Evolutionary conservation across 257 asterid genomes (phyloP).

Genomic region (Solanum dulcamara): DNA sequence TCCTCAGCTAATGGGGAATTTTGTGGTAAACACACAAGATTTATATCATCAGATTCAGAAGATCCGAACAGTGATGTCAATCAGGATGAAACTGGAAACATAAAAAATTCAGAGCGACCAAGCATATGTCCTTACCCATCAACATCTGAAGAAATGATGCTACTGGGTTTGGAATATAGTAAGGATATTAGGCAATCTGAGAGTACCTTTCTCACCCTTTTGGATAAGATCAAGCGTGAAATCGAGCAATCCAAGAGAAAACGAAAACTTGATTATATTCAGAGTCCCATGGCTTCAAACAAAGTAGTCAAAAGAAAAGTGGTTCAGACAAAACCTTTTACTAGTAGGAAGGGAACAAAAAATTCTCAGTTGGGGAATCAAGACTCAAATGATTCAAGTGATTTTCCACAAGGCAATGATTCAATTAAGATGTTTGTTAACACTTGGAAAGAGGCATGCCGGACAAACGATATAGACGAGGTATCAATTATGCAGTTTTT

Average conservation of each 20-base stretch:
- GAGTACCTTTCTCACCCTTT: constrained; percentile 7
- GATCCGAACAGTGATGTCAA: constrained; percentile 32
- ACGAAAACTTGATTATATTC: constrained; percentile 29
- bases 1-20: constrained; percentile 26
- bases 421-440: constrained; percentile 44
- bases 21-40: constrained; percentile 58
- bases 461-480: constrained; percentile 36
- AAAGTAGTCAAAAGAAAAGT: constrained; percentile 22
- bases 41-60: constrained; percentile 54
- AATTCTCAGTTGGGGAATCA: not conserved
- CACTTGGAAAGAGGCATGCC: constrained; percentile 83
- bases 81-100: constrained; percentile 28
- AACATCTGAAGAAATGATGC: constrained; percentile 64
- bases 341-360: not conserved
- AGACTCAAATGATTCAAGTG: constrained; percentile 1
- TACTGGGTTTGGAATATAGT: constrained; percentile 49
- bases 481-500: constrained; percentile 18
- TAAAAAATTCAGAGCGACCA: constrained; percentile 19
- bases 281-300: constrained; percentile 21
- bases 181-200: constrained; percentile 16
- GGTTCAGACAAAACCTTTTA: not conserved
- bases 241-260: not conserved
- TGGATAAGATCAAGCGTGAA: not conserved
- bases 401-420: constrained; percentile 27
- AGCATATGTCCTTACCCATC: constrained; percentile 85